Percentiles rank a stretch among this genome's conserved stretches.
These are phyloP conservation scores for Tulasnella sp. DNA, from an alignment of 768 basidiomycete species.

Conservation along the genomic window DNA sequence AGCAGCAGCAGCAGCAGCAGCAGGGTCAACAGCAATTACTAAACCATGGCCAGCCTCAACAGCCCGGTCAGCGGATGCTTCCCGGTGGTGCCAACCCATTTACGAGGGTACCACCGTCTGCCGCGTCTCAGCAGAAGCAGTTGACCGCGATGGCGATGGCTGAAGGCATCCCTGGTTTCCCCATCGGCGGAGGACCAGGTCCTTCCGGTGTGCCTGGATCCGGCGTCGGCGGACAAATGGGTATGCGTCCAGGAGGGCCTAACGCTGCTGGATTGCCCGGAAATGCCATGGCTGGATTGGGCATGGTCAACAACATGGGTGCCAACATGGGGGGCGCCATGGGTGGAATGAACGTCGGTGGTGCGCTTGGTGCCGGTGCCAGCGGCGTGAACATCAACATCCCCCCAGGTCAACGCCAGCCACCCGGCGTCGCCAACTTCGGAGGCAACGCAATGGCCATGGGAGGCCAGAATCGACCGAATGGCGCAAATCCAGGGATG, in stretches of 20 bases:
- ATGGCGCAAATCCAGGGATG: not conserved
- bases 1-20: not conserved
- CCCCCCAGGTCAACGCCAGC: not conserved
- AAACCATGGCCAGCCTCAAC: not conserved
- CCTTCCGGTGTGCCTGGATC: not conserved
- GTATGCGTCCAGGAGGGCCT: not conserved
- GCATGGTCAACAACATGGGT: not conserved
- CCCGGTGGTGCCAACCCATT: not conserved
- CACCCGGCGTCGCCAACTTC: not conserved
- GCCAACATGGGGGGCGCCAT: not conserved
- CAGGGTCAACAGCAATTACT: not conserved
- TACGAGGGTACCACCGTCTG: not conserved
- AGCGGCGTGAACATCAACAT: not conserved
- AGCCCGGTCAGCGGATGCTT: not conserved
- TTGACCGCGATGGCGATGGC: not conserved
- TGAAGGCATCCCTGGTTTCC: not conserved
- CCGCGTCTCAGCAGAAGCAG: not conserved
- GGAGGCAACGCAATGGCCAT: not conserved
- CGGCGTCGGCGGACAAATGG: conserved; percentile 6
- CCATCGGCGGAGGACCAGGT: not conserved
- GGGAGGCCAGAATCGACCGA: not conserved
- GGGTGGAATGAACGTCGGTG: not conserved
- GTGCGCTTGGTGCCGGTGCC: not conserved
- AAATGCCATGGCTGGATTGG: not conserved
- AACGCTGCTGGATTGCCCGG: not conserved